Evolutionary conservation across 1,284 basidiomycete genomes (phyloP), one percentile per base, ranked within the genome.

Genomic region (Malassezia dermatis): DNA sequence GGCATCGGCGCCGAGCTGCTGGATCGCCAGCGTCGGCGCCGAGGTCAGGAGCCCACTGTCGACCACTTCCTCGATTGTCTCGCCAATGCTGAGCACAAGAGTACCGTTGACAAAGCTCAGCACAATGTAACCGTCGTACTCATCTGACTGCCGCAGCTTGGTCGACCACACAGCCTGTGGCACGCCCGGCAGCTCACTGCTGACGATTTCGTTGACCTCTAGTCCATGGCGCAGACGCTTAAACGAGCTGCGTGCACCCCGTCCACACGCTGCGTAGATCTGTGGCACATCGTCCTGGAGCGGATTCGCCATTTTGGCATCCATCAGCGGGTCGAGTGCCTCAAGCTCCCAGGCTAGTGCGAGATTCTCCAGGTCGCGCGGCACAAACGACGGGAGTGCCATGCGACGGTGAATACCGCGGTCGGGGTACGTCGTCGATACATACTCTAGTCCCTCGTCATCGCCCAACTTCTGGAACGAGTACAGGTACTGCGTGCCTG

Each of bases 61-160:
- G 8, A 63, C 64, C 11, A 74, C 71, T 43, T 74, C 71, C 44
- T 74, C 70, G 46, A 74, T 74, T n/a, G 64, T 65, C 47, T 74
- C 71, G 27, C 71, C 70, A 41, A 74, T 73, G 43, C 66, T 67
- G 12, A 74, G 61, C 11, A 74, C 70, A 8, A 74, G 62, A 1
- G 71, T 74, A 13, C 70, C 71, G 49, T 74, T 74, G 46, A 74
- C 67, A 44, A 74, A 74, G 52, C 66, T 69, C 47, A 74, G 64
- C 32, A 74, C 64, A 58, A 74, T 74, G 59, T 73, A 74, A 28
- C 67, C 63, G 54, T 74, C 70, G 52, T 63, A 62, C 48, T 65
- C 63, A 51, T 73, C 71, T 4, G 42, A 51, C 15, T 53, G 55
- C 26, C 63, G 61, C 48, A 74, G 63, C 51, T 63, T 64, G 21